Evolutionary conservation across 1,284 basidiomycete genomes (phyloP).

Genomic region (Rhodofomes roseus): DNA sequence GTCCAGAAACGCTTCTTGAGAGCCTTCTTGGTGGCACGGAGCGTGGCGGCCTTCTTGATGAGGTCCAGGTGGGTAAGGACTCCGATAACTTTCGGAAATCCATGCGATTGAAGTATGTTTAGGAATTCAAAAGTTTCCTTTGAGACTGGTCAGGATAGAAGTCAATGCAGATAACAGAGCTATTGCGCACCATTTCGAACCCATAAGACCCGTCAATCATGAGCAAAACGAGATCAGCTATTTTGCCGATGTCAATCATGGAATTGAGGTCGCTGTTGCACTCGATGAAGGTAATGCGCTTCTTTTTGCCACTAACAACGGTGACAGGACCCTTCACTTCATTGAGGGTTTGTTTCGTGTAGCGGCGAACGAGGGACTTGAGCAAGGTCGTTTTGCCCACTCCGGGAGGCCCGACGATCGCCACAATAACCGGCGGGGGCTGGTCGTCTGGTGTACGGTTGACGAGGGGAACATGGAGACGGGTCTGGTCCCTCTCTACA

Average conservation of each 20-base stretch:
- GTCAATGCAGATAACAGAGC: background rate
- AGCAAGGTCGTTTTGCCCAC: constrained; percentile 96
- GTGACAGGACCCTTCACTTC: constrained; percentile 95
- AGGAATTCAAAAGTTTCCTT: constrained; percentile 99
- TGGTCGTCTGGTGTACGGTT: constrained; percentile 91
- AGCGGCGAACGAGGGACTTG: constrained; percentile 88
- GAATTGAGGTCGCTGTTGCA: constrained; percentile 98
- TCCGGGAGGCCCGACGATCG: constrained; percentile 96
- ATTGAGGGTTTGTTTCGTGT: constrained; percentile 91
- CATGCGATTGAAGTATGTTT: constrained; percentile 95
- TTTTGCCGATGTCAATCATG: constrained; percentile 97
- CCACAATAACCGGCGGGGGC: constrained; percentile 93
- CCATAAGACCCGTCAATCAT: constrained; percentile 99
- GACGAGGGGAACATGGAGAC: constrained; percentile 94
- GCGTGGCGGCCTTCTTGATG: constrained; percentile 87
- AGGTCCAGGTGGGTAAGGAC: constrained; percentile 96
- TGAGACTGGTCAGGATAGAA: constrained; percentile 1
- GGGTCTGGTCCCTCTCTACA: constrained; percentile 91
- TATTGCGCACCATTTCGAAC: constrained; percentile 89
- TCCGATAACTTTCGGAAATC: constrained; percentile 98
- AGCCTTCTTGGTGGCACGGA: constrained; percentile 90
- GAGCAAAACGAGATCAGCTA: constrained; percentile 93
- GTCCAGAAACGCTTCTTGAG: constrained; percentile 99
- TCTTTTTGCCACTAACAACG: constrained; percentile 90
- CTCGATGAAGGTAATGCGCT: constrained; percentile 93